Percentiles rank a stretch among this genome's conserved stretches.
Conservation (phyloP, 352 stramenopile genomes). For the Phytophthora aleatoria region DNA sequence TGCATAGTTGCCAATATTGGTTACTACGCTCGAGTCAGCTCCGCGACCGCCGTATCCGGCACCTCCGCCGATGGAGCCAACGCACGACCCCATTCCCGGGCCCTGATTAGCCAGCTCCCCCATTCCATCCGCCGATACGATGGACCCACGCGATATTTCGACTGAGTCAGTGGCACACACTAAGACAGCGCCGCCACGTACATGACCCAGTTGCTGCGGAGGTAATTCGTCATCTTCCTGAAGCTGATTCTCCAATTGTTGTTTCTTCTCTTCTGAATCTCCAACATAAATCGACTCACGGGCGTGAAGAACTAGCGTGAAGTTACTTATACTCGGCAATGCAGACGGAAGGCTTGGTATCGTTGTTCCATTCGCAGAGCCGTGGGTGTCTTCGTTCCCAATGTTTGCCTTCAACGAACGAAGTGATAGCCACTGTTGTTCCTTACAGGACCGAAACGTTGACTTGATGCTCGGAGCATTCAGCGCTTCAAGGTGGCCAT, state of each 20-base stretch:
- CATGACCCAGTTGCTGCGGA: slow-evolving; percentile 22
- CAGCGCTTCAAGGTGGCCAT: slow-evolving; percentile 45
- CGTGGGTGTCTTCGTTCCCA: slow-evolving; percentile 6
- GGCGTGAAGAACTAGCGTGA: slow-evolving; percentile 63
- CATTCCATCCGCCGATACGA: slow-evolving; percentile 64
- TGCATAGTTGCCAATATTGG: slow-evolving; percentile 57
- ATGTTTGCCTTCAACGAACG: slow-evolving; percentile 21
- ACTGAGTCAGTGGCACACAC: slow-evolving; percentile 62
- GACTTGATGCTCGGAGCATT: slow-evolving; percentile 49
- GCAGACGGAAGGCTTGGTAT: slow-evolving; percentile 28
- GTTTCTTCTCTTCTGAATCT: slow-evolving; percentile 27
- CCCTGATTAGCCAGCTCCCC: slow-evolving; percentile 72
- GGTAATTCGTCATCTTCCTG: slow-evolving; percentile 27
- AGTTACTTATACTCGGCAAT: slow-evolving; percentile 48
- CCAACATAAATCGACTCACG: slow-evolving; percentile 62
- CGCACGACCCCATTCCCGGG: slow-evolving; percentile 59
- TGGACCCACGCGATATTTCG: slow-evolving; percentile 42
- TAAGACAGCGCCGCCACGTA: slow-evolving; percentile 65
- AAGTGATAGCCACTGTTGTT: slow-evolving; percentile 41
- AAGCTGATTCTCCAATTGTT: slow-evolving; percentile 30
- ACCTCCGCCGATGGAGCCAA: slow-evolving; percentile 62
- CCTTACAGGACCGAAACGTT: slow-evolving; percentile 54
- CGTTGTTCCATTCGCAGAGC: slow-evolving; percentile 4
- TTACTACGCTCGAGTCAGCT: slow-evolving; percentile 69
- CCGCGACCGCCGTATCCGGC: slow-evolving; percentile 73